These are phyloP conservation scores for Rubroboletus pulcherrimus DNA, from an alignment of 768 basidiomycete genomes.

Conservation along the genomic window DNA sequence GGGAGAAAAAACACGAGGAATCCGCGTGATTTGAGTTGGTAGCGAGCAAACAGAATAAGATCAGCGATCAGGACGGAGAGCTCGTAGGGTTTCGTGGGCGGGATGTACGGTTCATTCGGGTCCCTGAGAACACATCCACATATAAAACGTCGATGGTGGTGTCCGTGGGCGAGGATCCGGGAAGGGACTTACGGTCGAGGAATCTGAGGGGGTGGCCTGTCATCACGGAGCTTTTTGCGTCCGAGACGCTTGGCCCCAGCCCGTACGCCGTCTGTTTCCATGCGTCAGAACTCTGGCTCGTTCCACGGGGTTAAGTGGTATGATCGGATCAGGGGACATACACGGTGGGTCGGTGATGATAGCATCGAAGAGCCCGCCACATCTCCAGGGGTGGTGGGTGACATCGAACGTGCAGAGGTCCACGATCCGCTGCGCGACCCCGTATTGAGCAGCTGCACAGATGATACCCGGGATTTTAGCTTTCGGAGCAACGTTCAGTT, in stretches of 20 bases:
- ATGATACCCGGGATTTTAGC: constrained; percentile 62
- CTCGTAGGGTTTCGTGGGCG: constrained; percentile 91
- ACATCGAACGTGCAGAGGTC: constrained; percentile 92
- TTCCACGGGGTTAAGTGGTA: background rate
- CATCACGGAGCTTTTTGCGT: constrained; percentile 47
- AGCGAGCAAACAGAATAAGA: constrained; percentile 77
- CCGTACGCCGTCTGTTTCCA: constrained; percentile 77
- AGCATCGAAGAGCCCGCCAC: constrained; percentile 88
- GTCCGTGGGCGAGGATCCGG: background rate
- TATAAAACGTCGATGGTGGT: background rate
- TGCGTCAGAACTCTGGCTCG: background rate
- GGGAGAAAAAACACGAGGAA: constrained; percentile 95
- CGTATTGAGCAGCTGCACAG: constrained; percentile 82
- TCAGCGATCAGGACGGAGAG: constrained; percentile 78
- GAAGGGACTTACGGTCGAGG: constrained; percentile 42
- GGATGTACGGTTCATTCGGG: constrained; percentile 71
- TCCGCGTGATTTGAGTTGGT: constrained; percentile 80
- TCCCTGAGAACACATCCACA: constrained; percentile 4
- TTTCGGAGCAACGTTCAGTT: constrained; percentile 22
- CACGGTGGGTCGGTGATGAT: constrained; percentile 95
- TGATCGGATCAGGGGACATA: constrained; percentile 35
- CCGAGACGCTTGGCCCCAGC: constrained; percentile 83
- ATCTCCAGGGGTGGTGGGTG: constrained; percentile 85
- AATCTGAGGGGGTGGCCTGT: constrained; percentile 26
- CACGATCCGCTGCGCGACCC: constrained; percentile 63